Conservation (phyloP, 2,329 filamentous ascomycete genomes). For the Claviceps maximensis region DNA sequence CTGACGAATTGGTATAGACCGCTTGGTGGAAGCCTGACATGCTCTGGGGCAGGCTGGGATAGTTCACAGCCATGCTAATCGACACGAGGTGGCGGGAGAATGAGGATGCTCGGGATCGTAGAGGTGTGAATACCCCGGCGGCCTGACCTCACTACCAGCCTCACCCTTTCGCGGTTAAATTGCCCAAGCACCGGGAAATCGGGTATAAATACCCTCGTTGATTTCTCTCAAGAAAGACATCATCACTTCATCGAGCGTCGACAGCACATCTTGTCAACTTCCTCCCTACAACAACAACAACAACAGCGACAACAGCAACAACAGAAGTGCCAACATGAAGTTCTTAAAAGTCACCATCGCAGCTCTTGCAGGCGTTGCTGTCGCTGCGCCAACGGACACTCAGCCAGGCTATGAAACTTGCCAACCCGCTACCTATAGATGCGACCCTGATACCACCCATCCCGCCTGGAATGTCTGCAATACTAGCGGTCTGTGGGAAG, state of each 20-base stretch:
- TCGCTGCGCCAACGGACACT: constrained; percentile 6
- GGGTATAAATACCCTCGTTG: neutral
- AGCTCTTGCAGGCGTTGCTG: constrained; percentile 8
- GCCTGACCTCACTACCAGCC: neutral
- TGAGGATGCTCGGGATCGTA: neutral
- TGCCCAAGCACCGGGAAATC: too few species aligned
- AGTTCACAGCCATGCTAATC: neutral
- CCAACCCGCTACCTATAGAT: constrained; percentile 23
- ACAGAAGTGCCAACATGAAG: constrained; percentile 18
- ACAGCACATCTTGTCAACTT: neutral
- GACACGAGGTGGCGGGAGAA: neutral
- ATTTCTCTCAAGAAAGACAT: neutral
- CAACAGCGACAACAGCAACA: too few species aligned
- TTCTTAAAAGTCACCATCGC: constrained; percentile 14
- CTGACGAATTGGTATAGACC: neutral
- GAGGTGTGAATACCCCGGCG: neutral
- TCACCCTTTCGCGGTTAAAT: neutral
- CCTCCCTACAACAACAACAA: neutral
- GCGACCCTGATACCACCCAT: constrained; percentile 7
- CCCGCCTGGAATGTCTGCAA: constrained; percentile 23
- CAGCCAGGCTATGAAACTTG: constrained; percentile 13
- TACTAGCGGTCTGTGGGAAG: constrained; percentile 17
- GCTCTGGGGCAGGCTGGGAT: neutral
- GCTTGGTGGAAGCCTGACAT: neutral
- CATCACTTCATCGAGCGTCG: neutral